These are phyloP conservation scores for Darksidea phi DNA, from an alignment of 495 filamentous ascomycete species.

Conservation along the genomic window DNA sequence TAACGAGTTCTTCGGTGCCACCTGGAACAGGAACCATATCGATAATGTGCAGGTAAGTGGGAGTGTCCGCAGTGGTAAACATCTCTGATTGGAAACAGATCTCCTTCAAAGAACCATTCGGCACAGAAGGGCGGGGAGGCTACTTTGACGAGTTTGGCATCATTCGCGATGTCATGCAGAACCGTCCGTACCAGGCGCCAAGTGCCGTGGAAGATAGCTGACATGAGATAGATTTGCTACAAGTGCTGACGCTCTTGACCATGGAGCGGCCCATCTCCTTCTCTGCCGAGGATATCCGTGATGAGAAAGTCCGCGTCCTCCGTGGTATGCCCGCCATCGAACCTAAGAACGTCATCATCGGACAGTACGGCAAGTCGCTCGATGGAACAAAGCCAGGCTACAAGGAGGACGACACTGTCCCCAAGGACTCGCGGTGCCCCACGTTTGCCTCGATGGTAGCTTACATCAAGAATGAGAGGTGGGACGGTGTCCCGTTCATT, in stretches of 20 bases:
- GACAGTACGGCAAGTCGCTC: constrained; percentile 94
- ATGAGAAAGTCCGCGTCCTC: constrained; percentile 94
- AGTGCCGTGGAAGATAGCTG: background rate
- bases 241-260: constrained; percentile 91
- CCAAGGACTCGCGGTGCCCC: constrained; percentile 93
- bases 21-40: constrained; percentile 99
- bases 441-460: constrained; percentile 97
- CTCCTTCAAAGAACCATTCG: constrained; percentile 99
- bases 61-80: background rate
- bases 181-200: constrained; percentile 45
- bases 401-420: constrained; percentile 98
- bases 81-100: constrained; percentile 55
- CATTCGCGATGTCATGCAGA: constrained; percentile 83
- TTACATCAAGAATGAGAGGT: constrained; percentile 99
- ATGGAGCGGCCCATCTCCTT: constrained; percentile 99
- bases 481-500: constrained; percentile 99
- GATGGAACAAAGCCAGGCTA: constrained; percentile 97
- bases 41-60: constrained; percentile 76
- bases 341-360: constrained; percentile 99
- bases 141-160: constrained; percentile 99
- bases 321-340: constrained; percentile 92
- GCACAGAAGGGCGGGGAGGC: constrained; percentile 97
- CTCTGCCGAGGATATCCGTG: constrained; percentile 96
- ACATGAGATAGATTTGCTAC: constrained; percentile 68
- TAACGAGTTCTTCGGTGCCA: constrained; percentile 98